Conservation (phyloP, 2,329 filamentous ascomycete species). For the Diaporthe sp. region DNA sequence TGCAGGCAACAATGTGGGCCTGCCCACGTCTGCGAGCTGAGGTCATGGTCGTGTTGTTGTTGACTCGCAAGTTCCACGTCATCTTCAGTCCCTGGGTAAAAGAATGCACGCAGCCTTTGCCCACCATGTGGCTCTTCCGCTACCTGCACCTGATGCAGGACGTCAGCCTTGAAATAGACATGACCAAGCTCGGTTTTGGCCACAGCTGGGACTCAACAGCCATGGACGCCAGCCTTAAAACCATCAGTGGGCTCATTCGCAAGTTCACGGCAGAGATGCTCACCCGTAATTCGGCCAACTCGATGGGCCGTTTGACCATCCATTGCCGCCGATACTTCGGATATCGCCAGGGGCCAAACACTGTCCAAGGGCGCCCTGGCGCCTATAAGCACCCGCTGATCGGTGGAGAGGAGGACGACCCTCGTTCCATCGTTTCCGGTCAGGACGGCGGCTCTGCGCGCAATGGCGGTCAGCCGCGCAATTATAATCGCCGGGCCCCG, state of each 20-base stretch:
- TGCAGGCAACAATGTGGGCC: conserved; percentile 49
- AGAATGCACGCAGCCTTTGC: conserved; percentile 51
- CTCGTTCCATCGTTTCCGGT: background rate
- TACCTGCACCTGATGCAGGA: conserved; percentile 55
- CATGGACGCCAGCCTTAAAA: conserved; percentile 46
- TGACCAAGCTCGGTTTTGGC: conserved; percentile 55
- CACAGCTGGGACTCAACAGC: conserved; percentile 44
- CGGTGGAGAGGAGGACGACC: background rate
- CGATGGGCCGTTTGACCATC: conserved; percentile 50
- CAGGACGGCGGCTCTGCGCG: background rate
- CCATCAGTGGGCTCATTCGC: conserved; percentile 48
- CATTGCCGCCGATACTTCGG: conserved; percentile 55
- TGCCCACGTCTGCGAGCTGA: conserved; percentile 55
- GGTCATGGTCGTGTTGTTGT: conserved; percentile 53
- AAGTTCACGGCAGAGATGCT: conserved; percentile 47
- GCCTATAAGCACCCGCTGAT: conserved; percentile 5
- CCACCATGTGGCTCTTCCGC: conserved; percentile 52
- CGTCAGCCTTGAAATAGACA: conserved; percentile 58
- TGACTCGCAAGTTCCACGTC: conserved; percentile 54
- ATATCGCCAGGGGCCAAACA: conserved; percentile 36
- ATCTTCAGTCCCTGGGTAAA: conserved; percentile 56
- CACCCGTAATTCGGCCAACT: conserved; percentile 45
- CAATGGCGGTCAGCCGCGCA: conserved; percentile 18
- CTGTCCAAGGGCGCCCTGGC: background rate
- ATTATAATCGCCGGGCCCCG: conserved; percentile 15